These are phyloP conservation scores for Cryptococcus sp. DNA, from an alignment of 1,284 basidiomycete species.

Conservation along the genomic window DNA sequence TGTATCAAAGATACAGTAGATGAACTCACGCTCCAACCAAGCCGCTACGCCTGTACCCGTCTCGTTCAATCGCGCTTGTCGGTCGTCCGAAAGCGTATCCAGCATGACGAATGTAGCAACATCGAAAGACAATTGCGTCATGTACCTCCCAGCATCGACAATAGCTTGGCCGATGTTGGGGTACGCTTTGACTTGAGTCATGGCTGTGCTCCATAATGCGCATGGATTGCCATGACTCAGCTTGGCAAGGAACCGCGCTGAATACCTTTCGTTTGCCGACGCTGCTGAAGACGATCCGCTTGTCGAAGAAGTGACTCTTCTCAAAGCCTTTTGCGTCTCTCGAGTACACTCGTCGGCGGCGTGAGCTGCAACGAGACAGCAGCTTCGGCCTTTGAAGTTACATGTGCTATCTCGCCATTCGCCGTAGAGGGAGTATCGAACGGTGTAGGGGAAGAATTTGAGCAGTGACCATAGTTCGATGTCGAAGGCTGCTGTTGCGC, in stretches of 20 bases:
- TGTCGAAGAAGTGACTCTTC: slow-evolving; percentile 48
- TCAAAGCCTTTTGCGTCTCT: slow-evolving; percentile 56
- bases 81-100: slow-evolving; percentile 82
- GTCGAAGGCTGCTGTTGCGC: slow-evolving; percentile 80
- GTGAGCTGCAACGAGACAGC: slow-evolving; percentile 39
- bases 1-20: slow-evolving; percentile 13
- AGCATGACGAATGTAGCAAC: slow-evolving; percentile 86
- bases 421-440: slow-evolving; percentile 88
- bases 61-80: slow-evolving; percentile 81
- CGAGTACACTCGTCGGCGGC: slow-evolving; percentile 52
- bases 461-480: slow-evolving; percentile 88
- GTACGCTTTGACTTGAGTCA: slow-evolving; percentile 95
- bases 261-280: slow-evolving; percentile 37
- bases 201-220: slow-evolving; percentile 84
- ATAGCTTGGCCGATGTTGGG: slow-evolving; percentile 91
- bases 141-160: slow-evolving; percentile 85
- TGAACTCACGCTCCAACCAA: slow-evolving; percentile 84
- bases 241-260: slow-evolving; percentile 86
- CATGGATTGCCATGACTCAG: slow-evolving; percentile 90
- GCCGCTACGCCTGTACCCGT: slow-evolving; percentile 89
- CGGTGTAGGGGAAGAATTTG: slow-evolving; percentile 70
- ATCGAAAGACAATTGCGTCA: slow-evolving; percentile 91
- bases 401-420: slow-evolving; percentile 83
- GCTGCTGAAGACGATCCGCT: slow-evolving; percentile 19
- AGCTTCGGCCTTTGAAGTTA: slow-evolving; percentile 27